Percentiles rank a stretch among this genome's conserved stretches.
phyloP scores from a whole-genome alignment of 495 filamentous ascomycete genomes.

The Rhypophila decipiens region DNA sequence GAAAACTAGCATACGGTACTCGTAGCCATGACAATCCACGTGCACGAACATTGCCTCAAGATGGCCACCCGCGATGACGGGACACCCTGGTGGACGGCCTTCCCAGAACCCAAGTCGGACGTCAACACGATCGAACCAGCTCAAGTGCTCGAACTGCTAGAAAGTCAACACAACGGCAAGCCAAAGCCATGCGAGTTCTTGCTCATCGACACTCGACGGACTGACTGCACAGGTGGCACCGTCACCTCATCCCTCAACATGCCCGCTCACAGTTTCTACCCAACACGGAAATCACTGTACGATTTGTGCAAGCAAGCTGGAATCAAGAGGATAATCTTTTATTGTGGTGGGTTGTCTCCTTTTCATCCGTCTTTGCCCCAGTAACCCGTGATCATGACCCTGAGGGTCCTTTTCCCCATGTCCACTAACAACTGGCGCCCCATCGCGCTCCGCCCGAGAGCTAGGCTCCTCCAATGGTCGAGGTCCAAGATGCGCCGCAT shows the following conservation, averaged over 20 bases:
- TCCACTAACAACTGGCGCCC: background rate
- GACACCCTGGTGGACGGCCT: constrained; percentile 40
- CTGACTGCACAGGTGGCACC: constrained; percentile 25
- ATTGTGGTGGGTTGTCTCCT: constrained; percentile 34
- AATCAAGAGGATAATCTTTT: constrained; percentile 40
- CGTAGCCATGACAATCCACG: constrained; percentile 17
- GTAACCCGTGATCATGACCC: too few species aligned
- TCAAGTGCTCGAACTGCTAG: constrained; percentile 13
- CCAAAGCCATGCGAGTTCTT: constrained; percentile 14
- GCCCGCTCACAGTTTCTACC: constrained; percentile 43
- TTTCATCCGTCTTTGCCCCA: background rate
- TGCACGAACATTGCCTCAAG: constrained; percentile 22
- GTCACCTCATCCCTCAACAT: constrained; percentile 34
- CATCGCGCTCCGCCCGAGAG: too few species aligned
- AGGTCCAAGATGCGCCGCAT: constrained; percentile 41
- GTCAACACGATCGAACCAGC: constrained; percentile 6
- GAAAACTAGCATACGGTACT: too few species aligned
- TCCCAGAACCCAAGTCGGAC: constrained; percentile 18
- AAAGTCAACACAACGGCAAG: constrained; percentile 2
- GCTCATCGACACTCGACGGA: constrained; percentile 24
- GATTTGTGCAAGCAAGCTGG: constrained; percentile 35
- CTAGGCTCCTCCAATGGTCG: constrained; percentile 40
- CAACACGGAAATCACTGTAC: constrained; percentile 31
- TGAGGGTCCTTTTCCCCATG: too few species aligned
- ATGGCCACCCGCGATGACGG: constrained; percentile 22